Base-by-base conservation (phyloP, 2,329 filamentous ascomycete genomes). In the Cladosporium oxysporum region DNA sequence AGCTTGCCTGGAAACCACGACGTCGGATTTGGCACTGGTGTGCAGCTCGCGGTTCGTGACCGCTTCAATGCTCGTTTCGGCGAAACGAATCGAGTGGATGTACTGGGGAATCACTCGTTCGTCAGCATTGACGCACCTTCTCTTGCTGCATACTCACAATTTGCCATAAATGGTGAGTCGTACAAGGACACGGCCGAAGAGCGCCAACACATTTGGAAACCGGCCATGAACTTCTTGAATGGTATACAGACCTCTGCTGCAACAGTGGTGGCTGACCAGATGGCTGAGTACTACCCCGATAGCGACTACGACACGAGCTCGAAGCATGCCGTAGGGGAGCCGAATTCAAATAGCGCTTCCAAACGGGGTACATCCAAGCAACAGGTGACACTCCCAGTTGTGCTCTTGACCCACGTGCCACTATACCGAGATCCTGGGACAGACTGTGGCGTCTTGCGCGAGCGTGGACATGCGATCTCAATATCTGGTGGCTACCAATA, bases 1-100 rank as follows among this genome's bases (percentile, higher is more conserved):
- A 94, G 90, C 74, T 76, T 99, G 66, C 95, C 95, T 0, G 95
- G 95, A 2, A 99, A 99, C 74, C 95, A 99, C 76, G 95, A 99
- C 76, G 78, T 98, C 49, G 95, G 95, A 0, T 97, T 98, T 74
- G 94, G 92, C 3, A 88, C 88, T 26, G 91, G 93, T 53, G 89
- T 99, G 58, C 92, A 97, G 75, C 76, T 90, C 10, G 84, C 90
- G 0, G 92, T 97, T 37, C 87, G 93, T 61, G 84, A 95, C 72
- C 85, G 95, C 18, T 99, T 98, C 77, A 87, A 90, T 73, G 87
- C 90, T 3, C 97, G 90, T 75, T 98, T 99, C 79, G 95, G 95
- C 5, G 90, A 95, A 64, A 87, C 89, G n/a, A 98, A 97, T 77
- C 85, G 92, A 10, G 88, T 99, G 23, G 93, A 98, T 76, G 85